A percentile compares a stretch with the other conserved stretches of the same genome.
phyloP scores from a whole-genome alignment of 176 grass and related monocot genomes.

The Otatea glauca region DNA sequence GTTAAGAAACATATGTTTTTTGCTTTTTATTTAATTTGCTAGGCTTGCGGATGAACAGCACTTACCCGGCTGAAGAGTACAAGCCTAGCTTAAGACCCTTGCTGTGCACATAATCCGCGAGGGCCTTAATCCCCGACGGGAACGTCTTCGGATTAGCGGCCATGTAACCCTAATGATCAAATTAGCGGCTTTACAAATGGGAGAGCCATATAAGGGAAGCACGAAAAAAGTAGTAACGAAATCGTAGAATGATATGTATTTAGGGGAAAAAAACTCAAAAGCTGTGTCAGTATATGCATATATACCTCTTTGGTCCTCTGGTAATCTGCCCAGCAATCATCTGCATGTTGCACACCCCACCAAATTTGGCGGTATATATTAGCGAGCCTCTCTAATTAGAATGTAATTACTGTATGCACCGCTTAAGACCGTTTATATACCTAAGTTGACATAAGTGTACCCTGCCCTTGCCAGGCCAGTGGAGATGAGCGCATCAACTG shows the following conservation, averaged over 20 bases:
- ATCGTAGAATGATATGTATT: background rate
- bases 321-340: conserved; percentile 78
- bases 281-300: background rate
- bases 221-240: background rate
- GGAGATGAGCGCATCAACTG: conserved; percentile 65
- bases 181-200: background rate
- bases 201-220: background rate
- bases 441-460: conserved; percentile 73
- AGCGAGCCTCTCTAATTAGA: background rate
- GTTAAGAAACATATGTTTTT: background rate
- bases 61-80: conserved; percentile 71
- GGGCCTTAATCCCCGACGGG: conserved; percentile 77
- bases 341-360: conserved; percentile 15
- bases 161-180: conserved; percentile 52
- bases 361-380: background rate
- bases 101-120: conserved; percentile 73
- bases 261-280: background rate
- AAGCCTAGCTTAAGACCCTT: conserved; percentile 74
- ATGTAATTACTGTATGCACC: background rate
- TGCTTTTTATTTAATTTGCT: background rate
- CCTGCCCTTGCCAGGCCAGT: conserved; percentile 61
- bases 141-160: conserved; percentile 53
- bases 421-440: background rate
- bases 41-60: background rate
- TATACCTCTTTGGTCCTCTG: conserved; percentile 57